phyloP scores from a whole-genome alignment of 2,329 filamentous ascomycete genomes.

The Diaporthe ilicicola region DNA sequence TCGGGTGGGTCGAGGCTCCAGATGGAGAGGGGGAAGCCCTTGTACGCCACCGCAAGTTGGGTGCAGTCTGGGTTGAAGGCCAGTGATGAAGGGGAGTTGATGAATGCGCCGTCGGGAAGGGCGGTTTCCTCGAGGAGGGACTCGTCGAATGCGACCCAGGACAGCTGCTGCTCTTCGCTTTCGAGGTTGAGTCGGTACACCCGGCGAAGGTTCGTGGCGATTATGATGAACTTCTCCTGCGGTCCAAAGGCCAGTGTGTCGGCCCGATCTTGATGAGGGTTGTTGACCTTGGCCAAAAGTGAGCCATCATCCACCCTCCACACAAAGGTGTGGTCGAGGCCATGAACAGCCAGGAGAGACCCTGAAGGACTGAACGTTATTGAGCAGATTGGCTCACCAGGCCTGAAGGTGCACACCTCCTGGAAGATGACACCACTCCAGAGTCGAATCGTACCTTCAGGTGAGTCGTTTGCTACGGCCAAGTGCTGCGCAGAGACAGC shows the following conservation, averaged over 20 bases:
- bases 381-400: slow-evolving; percentile 12
- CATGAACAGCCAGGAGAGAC: background rate
- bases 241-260: slow-evolving; percentile 5
- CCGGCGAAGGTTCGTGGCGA: background rate
- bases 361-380: slow-evolving; percentile 16
- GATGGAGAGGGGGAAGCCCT: slow-evolving; percentile 21
- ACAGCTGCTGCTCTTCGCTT: background rate
- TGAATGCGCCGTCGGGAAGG: slow-evolving; percentile 14
- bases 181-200: background rate
- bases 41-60: slow-evolving; percentile 21
- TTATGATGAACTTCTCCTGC: slow-evolving; percentile 10
- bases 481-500: slow-evolving; percentile 16
- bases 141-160: slow-evolving; percentile 1
- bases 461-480: slow-evolving; percentile 11
- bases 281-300: background rate
- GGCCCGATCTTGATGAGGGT: slow-evolving; percentile 7
- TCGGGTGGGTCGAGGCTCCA: slow-evolving; percentile 34
- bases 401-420: background rate
- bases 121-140: slow-evolving; percentile 7
- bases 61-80: slow-evolving; percentile 26
- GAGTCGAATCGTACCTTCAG: slow-evolving; percentile 6
- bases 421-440: slow-evolving; percentile 22
- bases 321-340: slow-evolving; percentile 22
- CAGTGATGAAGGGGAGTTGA: slow-evolving; percentile 20
- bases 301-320: slow-evolving; percentile 12